Evolutionary conservation across 345 rosid species (phyloP).

Genomic region (Salix suchowensis): DNA sequence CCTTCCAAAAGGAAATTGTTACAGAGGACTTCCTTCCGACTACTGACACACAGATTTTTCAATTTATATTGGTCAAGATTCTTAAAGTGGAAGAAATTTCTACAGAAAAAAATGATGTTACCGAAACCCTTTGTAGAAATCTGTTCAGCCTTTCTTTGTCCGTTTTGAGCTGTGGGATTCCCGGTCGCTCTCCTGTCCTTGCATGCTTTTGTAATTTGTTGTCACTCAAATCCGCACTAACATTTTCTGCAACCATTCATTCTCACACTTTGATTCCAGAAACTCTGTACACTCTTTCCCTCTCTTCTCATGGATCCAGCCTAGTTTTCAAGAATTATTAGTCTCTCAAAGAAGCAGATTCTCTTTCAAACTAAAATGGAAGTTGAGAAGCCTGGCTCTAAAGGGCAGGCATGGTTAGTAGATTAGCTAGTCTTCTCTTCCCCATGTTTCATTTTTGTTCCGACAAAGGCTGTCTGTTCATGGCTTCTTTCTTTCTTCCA

Average conservation of each 20-base stretch:
- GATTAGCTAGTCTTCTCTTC: neutral
- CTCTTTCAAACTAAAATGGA: slow-evolving; percentile 38
- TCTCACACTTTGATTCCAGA: neutral
- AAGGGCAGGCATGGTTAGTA: slow-evolving; percentile 88
- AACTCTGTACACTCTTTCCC: neutral
- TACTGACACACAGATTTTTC: slow-evolving; percentile 4
- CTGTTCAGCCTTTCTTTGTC: slow-evolving; percentile 40
- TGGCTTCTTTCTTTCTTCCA: slow-evolving; percentile 20
- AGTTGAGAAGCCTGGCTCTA: slow-evolving; percentile 57
- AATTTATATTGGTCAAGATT: slow-evolving; percentile 50
- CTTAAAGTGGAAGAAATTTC: slow-evolving; percentile 23
- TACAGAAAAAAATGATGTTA: slow-evolving; percentile 4
- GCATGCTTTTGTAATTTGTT: neutral
- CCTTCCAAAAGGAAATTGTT: slow-evolving; percentile 15
- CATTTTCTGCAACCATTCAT: neutral
- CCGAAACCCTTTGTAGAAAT: slow-evolving; percentile 35
- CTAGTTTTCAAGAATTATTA: neutral
- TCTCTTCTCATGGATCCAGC: slow-evolving; percentile 23
- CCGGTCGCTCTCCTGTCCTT: slow-evolving; percentile 15
- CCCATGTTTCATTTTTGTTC: neutral
- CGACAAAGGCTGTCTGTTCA: neutral
- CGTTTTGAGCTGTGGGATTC: slow-evolving; percentile 42
- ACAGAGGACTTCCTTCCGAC: slow-evolving; percentile 17
- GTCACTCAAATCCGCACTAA: neutral
- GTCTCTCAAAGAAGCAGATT: neutral